These are phyloP conservation scores for Boletus rufocinnamomeus DNA, from an alignment of 768 basidiomycete species.

Conservation along the genomic window DNA sequence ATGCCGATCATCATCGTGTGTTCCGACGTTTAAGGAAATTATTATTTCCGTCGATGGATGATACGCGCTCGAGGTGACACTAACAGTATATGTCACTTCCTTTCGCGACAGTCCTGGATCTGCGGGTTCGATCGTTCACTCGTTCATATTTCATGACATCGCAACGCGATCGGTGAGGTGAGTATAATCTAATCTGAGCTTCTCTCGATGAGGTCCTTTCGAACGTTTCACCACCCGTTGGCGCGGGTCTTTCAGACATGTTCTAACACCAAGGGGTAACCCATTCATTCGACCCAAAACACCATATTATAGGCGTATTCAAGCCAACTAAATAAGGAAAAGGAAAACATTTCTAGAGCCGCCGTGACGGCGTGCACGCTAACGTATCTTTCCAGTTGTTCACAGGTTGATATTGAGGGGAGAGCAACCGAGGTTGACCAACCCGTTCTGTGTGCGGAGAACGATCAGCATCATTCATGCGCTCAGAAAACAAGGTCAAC, in stretches of 20 bases:
- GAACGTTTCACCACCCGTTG: not conserved
- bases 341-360: not conserved
- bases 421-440: conserved; percentile 18
- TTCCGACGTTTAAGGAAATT: not conserved
- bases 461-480: not conserved
- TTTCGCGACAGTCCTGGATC: not conserved
- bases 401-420: conserved; percentile 12
- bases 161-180: not conserved
- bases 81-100: too few species aligned
- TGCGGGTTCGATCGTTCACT: not conserved
- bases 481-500: not conserved
- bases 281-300: not conserved
- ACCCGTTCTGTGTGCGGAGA: conserved; percentile 5
- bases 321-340: not conserved
- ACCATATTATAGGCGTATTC: too few species aligned
- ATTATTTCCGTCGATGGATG: not conserved
- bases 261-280: not conserved
- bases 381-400: not conserved
- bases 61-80: not conserved
- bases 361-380: not conserved
- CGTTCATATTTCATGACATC: not conserved
- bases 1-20: not conserved
- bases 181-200: not conserved
- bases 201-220: not conserved
- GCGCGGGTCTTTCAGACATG: too few species aligned